A percentile compares a stretch with the other conserved stretches of the same genome.
Evolutionary conservation across 495 filamentous ascomycete species (phyloP).

Genomic region (Rostrohypoxylon terebratum): DNA sequence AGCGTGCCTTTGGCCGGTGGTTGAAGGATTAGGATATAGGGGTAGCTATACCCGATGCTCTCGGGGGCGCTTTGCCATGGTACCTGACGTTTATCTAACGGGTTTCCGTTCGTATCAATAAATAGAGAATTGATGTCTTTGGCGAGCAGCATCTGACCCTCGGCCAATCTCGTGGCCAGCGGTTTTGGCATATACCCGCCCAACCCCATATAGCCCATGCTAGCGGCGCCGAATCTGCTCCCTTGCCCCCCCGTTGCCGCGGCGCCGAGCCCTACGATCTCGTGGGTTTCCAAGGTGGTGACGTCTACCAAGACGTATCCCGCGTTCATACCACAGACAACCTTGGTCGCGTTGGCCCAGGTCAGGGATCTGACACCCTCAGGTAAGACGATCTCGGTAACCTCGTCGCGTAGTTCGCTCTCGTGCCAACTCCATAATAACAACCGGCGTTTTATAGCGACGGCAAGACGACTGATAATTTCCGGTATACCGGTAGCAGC

Average conservation of each 20-base stretch:
- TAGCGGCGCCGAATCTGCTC: constrained; percentile 69
- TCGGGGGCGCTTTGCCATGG: constrained; percentile 92
- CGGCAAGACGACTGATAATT: constrained; percentile 89
- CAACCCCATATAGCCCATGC: constrained; percentile 95
- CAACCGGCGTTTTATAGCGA: constrained; percentile 90
- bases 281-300: constrained; percentile 72
- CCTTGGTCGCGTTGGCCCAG: constrained; percentile 86
- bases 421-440: constrained; percentile 96
- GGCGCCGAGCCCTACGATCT: constrained; percentile 82
- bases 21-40: constrained; percentile 90
- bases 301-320: constrained; percentile 92
- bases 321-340: constrained; percentile 88
- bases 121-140: constrained; percentile 98
- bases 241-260: constrained; percentile 73
- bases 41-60: constrained; percentile 93
- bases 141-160: constrained; percentile 86
- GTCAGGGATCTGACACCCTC: constrained; percentile 85
- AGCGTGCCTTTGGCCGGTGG: constrained; percentile 83
- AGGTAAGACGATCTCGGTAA: constrained; percentile 79
- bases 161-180: constrained; percentile 80
- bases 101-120: constrained; percentile 82
- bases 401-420: constrained; percentile 81
- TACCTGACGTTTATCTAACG: constrained; percentile 85
- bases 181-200: constrained; percentile 91
- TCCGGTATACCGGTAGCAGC: constrained; percentile 83